Evolutionary conservation across 179 eudicot genomes (phyloP).

Genomic region (Spinacia oleracea): DNA sequence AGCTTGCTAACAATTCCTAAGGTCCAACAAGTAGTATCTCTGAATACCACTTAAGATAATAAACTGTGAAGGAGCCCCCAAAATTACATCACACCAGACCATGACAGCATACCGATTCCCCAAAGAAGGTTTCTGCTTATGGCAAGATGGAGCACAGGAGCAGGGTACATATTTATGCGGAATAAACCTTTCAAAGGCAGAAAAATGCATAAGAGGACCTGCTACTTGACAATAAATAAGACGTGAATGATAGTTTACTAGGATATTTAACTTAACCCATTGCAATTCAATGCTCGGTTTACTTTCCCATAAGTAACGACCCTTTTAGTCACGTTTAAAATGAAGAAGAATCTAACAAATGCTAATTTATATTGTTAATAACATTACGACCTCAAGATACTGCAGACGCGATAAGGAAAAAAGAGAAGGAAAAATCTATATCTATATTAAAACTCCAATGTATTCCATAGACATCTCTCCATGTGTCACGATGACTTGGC

Average conservation of each 20-base stretch:
- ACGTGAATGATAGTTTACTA: background rate
- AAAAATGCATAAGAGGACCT: background rate
- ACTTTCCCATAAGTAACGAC: background rate
- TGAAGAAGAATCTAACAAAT: background rate
- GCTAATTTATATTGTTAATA: background rate
- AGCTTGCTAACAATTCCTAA: background rate
- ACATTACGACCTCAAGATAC: background rate
- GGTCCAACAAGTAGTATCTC: background rate
- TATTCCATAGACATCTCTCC: no score
- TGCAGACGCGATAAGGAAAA: background rate
- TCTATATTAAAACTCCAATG: no score
- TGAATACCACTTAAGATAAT: background rate
- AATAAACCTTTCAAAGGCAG: background rate
- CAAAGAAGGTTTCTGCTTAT: background rate
- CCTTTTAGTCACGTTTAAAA: background rate
- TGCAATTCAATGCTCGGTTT: background rate
- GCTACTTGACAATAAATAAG: background rate
- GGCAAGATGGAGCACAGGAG: constrained; percentile 1
- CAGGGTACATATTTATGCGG: background rate
- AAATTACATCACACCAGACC: background rate
- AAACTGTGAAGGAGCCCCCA: background rate
- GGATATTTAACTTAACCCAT: no score
- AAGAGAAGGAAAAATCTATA: no score
- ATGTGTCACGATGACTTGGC: no score
- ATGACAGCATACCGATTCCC: background rate